These are phyloP conservation scores for Sporothrix humicola DNA, from an alignment of 2,329 filamentous ascomycete species.

Conservation along the genomic window DNA sequence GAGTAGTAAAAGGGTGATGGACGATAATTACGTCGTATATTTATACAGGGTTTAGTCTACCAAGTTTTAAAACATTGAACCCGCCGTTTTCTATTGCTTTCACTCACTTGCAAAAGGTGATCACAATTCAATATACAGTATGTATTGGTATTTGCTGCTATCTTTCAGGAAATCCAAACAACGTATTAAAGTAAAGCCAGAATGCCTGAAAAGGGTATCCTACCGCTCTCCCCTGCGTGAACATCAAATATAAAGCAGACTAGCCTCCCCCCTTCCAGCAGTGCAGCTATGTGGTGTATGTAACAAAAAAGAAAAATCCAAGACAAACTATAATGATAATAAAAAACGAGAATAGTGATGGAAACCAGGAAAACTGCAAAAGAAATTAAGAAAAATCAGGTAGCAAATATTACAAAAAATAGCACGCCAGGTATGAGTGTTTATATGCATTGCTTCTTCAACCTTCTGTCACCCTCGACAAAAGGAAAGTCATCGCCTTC, in stretches of 20 bases:
- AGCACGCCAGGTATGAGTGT: slow-evolving; percentile 29
- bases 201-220: slow-evolving; percentile 28
- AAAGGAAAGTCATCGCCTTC: background rate
- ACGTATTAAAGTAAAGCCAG: slow-evolving; percentile 23
- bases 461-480: background rate
- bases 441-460: slow-evolving; percentile 22
- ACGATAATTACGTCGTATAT: background rate
- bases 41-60: background rate
- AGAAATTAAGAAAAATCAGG: background rate
- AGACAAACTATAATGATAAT: background rate
- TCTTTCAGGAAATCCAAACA: background rate
- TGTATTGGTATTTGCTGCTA: slow-evolving; percentile 1
- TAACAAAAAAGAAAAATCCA: background rate
- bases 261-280: slow-evolving; percentile 17
- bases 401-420: slow-evolving; percentile 19
- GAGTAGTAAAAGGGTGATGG: no score
- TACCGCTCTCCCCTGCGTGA: background rate
- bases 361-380: background rate
- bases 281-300: slow-evolving; percentile 19
- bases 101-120: no score
- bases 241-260: slow-evolving; percentile 18
- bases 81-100: no score
- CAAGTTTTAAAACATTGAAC: no score
- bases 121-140: background rate
- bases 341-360: background rate